A percentile compares a stretch with the other conserved stretches of the same genome.
Evolutionary conservation across 176 grass and related monocot species (phyloP).

Genomic region (Rhipidocladum racemiflorum): DNA sequence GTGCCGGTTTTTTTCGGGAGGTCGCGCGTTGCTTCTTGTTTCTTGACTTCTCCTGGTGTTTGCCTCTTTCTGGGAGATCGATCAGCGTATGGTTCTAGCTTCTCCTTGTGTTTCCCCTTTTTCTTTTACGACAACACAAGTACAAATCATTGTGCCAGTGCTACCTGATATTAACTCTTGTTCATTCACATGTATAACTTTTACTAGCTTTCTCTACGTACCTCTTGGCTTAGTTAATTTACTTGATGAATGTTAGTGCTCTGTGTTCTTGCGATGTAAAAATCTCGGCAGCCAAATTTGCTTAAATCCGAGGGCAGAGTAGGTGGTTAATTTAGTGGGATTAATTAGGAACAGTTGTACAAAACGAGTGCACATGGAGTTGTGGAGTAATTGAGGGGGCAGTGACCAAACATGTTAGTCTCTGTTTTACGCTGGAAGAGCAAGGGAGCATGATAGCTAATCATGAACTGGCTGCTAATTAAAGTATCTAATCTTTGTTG

Average conservation of each 20-base stretch:
- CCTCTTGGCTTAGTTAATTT: neutral
- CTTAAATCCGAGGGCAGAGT: neutral
- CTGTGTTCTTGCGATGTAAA: neutral
- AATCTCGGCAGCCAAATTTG: neutral
- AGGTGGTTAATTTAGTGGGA: slow-evolving; percentile 11
- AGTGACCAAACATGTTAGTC: neutral
- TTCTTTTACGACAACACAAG: slow-evolving; percentile 23
- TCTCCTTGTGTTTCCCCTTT: neutral
- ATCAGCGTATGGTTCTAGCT: slow-evolving; percentile 22
- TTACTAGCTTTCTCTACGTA: neutral
- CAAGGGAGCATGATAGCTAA: slow-evolving; percentile 21
- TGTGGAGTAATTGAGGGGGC: neutral
- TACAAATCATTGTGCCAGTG: slow-evolving; percentile 31
- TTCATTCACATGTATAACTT: slow-evolving; percentile 29
- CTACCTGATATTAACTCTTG: slow-evolving; percentile 9
- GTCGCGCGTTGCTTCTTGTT: slow-evolving; percentile 16
- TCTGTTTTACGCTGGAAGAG: neutral
- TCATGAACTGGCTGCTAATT: slow-evolving; percentile 24
- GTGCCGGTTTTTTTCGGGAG: slow-evolving; percentile 14
- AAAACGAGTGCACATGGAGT: slow-evolving; percentile 32
- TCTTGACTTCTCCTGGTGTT: slow-evolving; percentile 20
- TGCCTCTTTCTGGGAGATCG: slow-evolving; percentile 13
- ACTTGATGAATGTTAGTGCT: neutral
- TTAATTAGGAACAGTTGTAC: slow-evolving; percentile 3
- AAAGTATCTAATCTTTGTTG: slow-evolving; percentile 10